Evolutionary conservation across 345 rosid genomes (phyloP), one percentile per base, ranked within the genome.

Genomic region (Iberis pinnata): DNA sequence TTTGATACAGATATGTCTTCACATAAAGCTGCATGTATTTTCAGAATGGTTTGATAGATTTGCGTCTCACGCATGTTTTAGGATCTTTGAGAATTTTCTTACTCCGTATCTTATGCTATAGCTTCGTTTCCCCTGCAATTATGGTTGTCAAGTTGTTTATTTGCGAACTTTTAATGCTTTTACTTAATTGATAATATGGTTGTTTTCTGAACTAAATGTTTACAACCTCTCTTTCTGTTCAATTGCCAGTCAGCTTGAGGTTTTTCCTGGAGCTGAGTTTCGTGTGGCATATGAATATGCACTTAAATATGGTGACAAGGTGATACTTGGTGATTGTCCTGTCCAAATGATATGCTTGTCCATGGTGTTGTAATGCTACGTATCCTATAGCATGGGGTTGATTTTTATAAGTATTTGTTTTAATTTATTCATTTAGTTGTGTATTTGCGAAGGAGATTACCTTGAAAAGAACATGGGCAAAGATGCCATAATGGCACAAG

Each of bases 261-360:
- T 82, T 53, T 74, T 83, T 67, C 99, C 99, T 61, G 97, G 99
- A 42, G 74, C 96, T 42, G 99, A 88, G 67, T 93, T 93, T 69
- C 95, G 97, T 49, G 89, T 88, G 64, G 99, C 95, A 26, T 88
- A 57, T 74, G 95, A 93, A 76, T 95, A 93, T 75, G 99, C 99
- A 12, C 72, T 66, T 67, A 79, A 82, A 56, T 93, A 88, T 70
- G 88, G 88, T 43, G 89, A 85, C 58, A 86, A 75, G 74, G 95
- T 93, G 49, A 72, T 88, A 62, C 96, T 93, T 64, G 99, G 99
- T 54, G 99, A 93, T 80, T 96, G 99, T 50, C 99, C 96, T 35
- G 88, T 93, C 25, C 84, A 86, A 80, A 97, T 84, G 27, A 67
- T 55, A 56, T 55, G 14, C 51, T 31, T 42, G 54, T 53, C 19